Conservation (phyloP, 2,329 filamentous ascomycete genomes). For the Macrophomina pseudophaseolina region DNA sequence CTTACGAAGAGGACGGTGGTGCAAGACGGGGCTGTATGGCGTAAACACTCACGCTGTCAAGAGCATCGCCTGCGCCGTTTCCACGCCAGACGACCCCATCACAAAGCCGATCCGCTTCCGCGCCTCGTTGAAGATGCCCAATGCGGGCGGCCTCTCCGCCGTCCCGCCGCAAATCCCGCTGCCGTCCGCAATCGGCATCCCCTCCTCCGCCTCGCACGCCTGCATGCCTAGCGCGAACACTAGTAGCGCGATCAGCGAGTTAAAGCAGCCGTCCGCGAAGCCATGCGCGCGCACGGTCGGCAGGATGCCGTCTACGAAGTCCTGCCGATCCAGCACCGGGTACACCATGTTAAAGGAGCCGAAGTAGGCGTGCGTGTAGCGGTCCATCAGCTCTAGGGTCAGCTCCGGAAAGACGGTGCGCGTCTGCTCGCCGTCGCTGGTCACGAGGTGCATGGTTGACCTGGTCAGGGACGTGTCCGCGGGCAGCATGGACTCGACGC, state of each 20-base stretch:
- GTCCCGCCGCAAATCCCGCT: not conserved
- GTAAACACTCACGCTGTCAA: slow-evolving; percentile 3
- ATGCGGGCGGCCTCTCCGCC: not conserved
- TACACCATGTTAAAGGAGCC: slow-evolving; percentile 64
- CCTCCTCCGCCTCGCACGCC: slow-evolving; percentile 6
- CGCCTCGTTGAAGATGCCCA: slow-evolving; percentile 19
- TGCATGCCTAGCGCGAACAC: slow-evolving; percentile 16
- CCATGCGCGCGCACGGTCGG: not conserved
- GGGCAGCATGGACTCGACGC: slow-evolving; percentile 33
- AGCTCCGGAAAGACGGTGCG: slow-evolving; percentile 44
- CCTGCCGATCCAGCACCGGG: slow-evolving; percentile 62
- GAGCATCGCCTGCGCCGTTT: not conserved
- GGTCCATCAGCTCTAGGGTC: slow-evolving; percentile 57
- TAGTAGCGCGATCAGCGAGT: slow-evolving; percentile 1
- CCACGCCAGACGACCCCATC: not conserved
- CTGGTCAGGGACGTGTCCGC: slow-evolving; percentile 31
- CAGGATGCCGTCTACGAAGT: slow-evolving; percentile 50
- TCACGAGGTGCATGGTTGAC: slow-evolving; percentile 24
- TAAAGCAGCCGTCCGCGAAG: not conserved
- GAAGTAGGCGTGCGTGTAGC: slow-evolving; percentile 62
- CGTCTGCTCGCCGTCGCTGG: not conserved
- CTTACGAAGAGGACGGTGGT: not conserved
- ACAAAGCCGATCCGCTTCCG: not conserved
- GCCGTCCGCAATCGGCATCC: not conserved
- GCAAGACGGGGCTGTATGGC: too few species aligned